phyloP scores from a whole-genome alignment of 129 eudicot genomes.

The sunflower (Helianthus annuus) region HanXRQr2.0-SUNRISE NC_035437.2:60858506-60859005 shows the following conservation, averaged over 20 bases:
- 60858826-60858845: too few relatives aligned
- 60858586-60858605: constrained; percentile 6
- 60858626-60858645: constrained; percentile 10
- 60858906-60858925: too few relatives aligned
- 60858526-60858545: constrained; percentile 29
- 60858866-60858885: not conserved
- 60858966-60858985: not conserved
- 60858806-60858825: too few relatives aligned
- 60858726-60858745: too few relatives aligned
- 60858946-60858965: too few relatives aligned
- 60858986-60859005: not conserved
- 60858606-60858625: constrained; percentile 1
- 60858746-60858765: too few relatives aligned
- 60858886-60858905: too few relatives aligned
- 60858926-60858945: too few relatives aligned
- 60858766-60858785: too few relatives aligned
- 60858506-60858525: constrained; percentile 31
- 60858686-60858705: not conserved
- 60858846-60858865: too few relatives aligned
- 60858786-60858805: too few relatives aligned
- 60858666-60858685: not conserved
- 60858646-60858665: not conserved
- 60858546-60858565: not conserved
- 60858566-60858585: not conserved
- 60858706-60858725: not conserved